Base-by-base conservation (phyloP, 164 flowering plant species). In the Malania oleifera region DNA sequence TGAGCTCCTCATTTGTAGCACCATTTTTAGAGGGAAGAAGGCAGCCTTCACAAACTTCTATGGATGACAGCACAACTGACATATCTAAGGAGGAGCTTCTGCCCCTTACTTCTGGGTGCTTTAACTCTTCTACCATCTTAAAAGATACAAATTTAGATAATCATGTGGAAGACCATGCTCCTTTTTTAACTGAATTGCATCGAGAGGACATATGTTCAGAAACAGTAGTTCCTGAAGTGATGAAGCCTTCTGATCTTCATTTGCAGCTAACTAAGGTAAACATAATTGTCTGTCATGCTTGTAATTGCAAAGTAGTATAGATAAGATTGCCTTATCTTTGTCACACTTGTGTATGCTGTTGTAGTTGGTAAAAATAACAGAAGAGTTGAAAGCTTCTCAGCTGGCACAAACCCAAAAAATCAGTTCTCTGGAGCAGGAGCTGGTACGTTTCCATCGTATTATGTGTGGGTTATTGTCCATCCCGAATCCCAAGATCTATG, bases 371-470 rank as follows among this genome's bases (percentile, higher is more conserved):
- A 51, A 20, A 54, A 72, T 73, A 57, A 39, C 72, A 52, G 64
- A 64, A 41, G 70, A 48, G 52, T 46, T 78, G 63, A 78, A 63
- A 66, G 46, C 22, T 7, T 58, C 54, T 50, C 74, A 73, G 29
- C 28, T 59, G 13, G 19, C 44, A 49, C 82, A 80, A 65, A 38
- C 14, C 5, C 25, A 40, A 47, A 72, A 68, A 53, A 62, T 70
- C 39, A 56, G 37, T 45, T 61, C 37, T 46, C 56, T 81, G 67
- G 81, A 78, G 68, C 67, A 52, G 9, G 75, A 70, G 46, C 66
- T 78, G 82, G 82, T 81, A 76, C 39, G 28, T 5, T 19, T 64
- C 45, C 26, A 15, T 46, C 28, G 35, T 29, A 17, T 26, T 29
- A 12, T 38, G 56, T 52, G 15, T 22, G 27, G 1, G 15, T 9